phyloP scores from a whole-genome alignment of 305 asterid species.

The Fraxinus latifolia region DNA sequence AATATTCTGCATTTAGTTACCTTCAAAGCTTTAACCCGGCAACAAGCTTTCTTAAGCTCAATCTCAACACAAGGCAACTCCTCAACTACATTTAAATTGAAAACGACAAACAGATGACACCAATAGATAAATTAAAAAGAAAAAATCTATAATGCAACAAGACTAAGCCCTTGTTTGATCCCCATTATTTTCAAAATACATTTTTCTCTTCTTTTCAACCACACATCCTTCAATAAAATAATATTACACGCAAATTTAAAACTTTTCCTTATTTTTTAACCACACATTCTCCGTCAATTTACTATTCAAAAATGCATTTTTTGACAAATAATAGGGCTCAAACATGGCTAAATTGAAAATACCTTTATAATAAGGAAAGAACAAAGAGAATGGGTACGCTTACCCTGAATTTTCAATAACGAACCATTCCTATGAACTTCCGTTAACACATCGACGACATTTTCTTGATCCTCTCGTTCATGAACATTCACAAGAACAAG shows the following conservation, averaged over 20 bases:
- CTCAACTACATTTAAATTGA: conserved; percentile 43
- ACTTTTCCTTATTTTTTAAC: too few species aligned
- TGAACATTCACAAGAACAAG: conserved; percentile 47
- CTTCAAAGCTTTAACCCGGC: conserved; percentile 82
- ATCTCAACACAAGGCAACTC: conserved; percentile 67
- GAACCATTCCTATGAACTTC: conserved; percentile 61
- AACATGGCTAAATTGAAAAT: background rate
- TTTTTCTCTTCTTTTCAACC: too few species aligned
- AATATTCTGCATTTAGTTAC: conserved; percentile 35
- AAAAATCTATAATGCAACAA: conserved; percentile 7
- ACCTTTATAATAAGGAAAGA: conserved; percentile 8
- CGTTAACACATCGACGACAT: conserved; percentile 61
- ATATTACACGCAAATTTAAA: too few species aligned
- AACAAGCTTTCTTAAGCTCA: conserved; percentile 76
- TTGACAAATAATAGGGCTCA: too few species aligned
- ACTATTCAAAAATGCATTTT: too few species aligned
- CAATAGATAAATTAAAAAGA: conserved; percentile 9
- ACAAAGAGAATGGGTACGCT: conserved; percentile 10
- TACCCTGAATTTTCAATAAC: conserved; percentile 72
- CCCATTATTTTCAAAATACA: too few species aligned
- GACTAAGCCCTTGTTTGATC: background rate
- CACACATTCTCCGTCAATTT: too few species aligned
- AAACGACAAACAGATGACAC: conserved; percentile 10
- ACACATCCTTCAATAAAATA: too few species aligned
- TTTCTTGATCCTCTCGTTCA: conserved; percentile 73